Evolutionary conservation across 768 basidiomycete species (phyloP), one percentile per base, ranked within the genome.

Genomic region (Kwoniella sp.): DNA sequence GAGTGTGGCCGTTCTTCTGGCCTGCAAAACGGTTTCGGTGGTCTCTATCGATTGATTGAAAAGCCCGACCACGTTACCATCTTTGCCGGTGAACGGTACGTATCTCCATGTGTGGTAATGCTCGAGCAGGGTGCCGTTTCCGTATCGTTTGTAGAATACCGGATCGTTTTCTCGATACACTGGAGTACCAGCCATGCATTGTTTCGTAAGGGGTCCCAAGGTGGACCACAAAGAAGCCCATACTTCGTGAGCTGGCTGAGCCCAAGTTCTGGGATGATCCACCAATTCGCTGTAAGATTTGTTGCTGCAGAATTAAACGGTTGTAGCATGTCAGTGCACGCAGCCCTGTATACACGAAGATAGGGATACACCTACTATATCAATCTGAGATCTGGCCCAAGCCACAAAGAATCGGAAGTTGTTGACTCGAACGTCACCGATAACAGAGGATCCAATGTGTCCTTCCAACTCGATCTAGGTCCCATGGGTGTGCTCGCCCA

Each of bases 71-170:
- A 71, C 59, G 41, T 58, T 61, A 11, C 69, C 71, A 41, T 70
- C 70, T 20, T 59, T 61, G 26, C 30, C 67, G 3, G 22, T 59
- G 58, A 79, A 69, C 8, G 77, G 77, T 4, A 74, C 71, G 25
- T 70, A 73, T 31, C 73, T 65, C 72, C 72, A 74, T 22, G 65
- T 56, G 30, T 73, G 71, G 52, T 79, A 77, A 17, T 45, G 54
- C 59, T 79, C 77, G 31, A 65, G 17, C 13, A 68, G 26, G 2
- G 41, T 37, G 20, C 65, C 70, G 55, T 73, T 62, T 12, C 64
- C 69, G 17, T 65, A 63, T 53, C 47, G 38, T 26, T 57, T 47
- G 31, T 55, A 73, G 47, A 71, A 53, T 25, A 73, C 25, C 2
- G 71, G 67, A 25, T 73, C 73, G 55, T 73, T 70, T 34, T 71